Evolutionary conservation across 305 asterid genomes (phyloP).

Genomic region (Lippia alba): DNA sequence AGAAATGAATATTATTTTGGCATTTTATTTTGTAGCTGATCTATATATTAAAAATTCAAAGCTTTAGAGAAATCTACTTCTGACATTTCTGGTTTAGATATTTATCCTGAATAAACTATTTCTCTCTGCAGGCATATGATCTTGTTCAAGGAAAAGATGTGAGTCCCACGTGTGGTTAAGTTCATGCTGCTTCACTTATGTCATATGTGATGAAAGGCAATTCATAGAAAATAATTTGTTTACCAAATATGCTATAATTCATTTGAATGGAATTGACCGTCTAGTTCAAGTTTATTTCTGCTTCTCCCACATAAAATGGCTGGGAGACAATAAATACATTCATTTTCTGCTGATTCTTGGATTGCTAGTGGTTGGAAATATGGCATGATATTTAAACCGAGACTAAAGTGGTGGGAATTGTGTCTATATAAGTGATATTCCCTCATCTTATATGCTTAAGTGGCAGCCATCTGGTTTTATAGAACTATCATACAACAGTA

Average conservation of each 20-base stretch:
- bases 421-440: no score
- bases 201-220: neutral
- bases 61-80: neutral
- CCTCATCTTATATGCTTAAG: neutral
- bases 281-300: constrained; percentile 9
- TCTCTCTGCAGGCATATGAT: constrained; percentile 84
- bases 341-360: neutral
- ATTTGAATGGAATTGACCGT: neutral
- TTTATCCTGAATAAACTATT: constrained; percentile 36
- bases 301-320: neutral
- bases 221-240: neutral
- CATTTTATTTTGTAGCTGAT: neutral
- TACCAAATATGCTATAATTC: neutral
- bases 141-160: constrained; percentile 95
- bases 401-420: neutral
- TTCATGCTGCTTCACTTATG: neutral
- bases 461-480: neutral
- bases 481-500: neutral
- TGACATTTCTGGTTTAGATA: neutral
- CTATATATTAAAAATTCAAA: neutral
- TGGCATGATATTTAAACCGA: neutral
- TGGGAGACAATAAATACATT: neutral
- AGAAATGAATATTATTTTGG: constrained; percentile 26
- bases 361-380: neutral
- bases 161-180: constrained; percentile 41